Evolutionary conservation across 202 grass and related monocot species (phyloP), one percentile per base, ranked within the genome.

Genomic region (Elaeis oleifera): DNA sequence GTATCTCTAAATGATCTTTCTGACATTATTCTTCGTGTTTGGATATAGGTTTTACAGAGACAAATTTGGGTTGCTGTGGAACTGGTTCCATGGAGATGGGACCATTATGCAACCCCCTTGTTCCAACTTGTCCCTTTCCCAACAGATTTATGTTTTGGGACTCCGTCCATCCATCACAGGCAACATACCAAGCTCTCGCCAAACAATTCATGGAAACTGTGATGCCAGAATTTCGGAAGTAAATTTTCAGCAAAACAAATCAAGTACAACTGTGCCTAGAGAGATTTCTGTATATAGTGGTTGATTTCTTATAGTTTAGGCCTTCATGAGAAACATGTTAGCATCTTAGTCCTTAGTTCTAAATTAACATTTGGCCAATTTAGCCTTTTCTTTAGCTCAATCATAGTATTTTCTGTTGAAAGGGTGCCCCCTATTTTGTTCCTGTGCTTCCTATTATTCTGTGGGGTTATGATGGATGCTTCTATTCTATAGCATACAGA

Each of bases 121-220:
- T 19, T 16, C 58, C 53, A 71, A 67, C 62, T 53, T 90, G 87
- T 60, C 4, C 11, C 52, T 79, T 76, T 32, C 82, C 87, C 36
- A 64, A 54, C 29, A 27, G 71, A 16, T 85, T 63, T 74, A 74
- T 90, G 75, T 85, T 90, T 63, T 90, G 80, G 48, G 86, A 90
- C 58, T 70, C 75, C 0, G 82, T 85, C 18, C 87, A 90, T 54
- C 82, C 79, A 23, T 76, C 87, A 50, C 82, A 90, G 59, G 57
- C 76, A n/a, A 51, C 76, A 53, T 85, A 90, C 66, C 79, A 80
- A 71, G 63, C 64, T 9, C 60, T 90, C 5, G 79, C 79, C 9
- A 71, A 71, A 31, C 59, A 68, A 49, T 56, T 90, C 68, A 72
- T 83, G 71, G 31, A 71, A 54, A 27, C 65, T 24, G 51, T 77